A percentile compares a stretch with the other conserved stretches of the same genome.
Conservation (phyloP, 768 basidiomycete species). For the Boletus rex-veris region DNA sequence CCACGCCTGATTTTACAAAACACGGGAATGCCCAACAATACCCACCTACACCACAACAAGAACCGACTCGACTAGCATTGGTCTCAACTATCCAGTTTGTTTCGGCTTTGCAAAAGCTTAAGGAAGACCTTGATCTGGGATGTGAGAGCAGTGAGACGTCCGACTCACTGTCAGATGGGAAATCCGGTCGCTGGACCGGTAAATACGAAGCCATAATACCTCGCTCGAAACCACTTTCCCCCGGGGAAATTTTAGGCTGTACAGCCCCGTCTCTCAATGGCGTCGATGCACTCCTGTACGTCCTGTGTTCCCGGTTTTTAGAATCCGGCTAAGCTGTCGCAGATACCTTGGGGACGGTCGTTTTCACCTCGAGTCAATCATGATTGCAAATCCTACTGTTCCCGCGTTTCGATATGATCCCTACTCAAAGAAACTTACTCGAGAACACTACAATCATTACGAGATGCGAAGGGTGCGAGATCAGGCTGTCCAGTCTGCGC, state of each 20-base stretch:
- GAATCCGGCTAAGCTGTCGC: constrained; percentile 3
- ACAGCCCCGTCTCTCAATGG: constrained; percentile 80
- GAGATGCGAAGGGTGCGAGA: constrained; percentile 80
- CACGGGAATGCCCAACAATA: constrained; percentile 12
- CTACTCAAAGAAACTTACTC: constrained; percentile 94
- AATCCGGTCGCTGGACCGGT: constrained; percentile 45
- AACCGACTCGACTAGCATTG: constrained; percentile 73
- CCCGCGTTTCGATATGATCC: constrained; percentile 99
- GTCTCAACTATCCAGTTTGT: constrained; percentile 99
- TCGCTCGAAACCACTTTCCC: constrained; percentile 86
- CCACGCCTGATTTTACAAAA: background rate
- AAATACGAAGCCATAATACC: constrained; percentile 77
- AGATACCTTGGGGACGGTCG: constrained; percentile 98
- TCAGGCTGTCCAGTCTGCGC: constrained; percentile 72
- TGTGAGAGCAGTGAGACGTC: constrained; percentile 13
- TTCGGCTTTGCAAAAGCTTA: constrained; percentile 82
- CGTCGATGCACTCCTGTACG: constrained; percentile 90
- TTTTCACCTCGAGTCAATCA: constrained; percentile 97
- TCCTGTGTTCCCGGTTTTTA: constrained; percentile 4
- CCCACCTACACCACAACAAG: constrained; percentile 13
- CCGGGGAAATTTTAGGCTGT: constrained; percentile 96
- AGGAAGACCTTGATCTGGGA: constrained; percentile 65
- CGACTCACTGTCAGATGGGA: constrained; percentile 1
- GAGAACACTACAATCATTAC: constrained; percentile 84
- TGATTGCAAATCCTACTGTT: constrained; percentile 96